Evolutionary conservation across 495 filamentous ascomycete genomes (phyloP), one percentile per base, ranked within the genome.

Genomic region (Penicillium odoratum): DNA sequence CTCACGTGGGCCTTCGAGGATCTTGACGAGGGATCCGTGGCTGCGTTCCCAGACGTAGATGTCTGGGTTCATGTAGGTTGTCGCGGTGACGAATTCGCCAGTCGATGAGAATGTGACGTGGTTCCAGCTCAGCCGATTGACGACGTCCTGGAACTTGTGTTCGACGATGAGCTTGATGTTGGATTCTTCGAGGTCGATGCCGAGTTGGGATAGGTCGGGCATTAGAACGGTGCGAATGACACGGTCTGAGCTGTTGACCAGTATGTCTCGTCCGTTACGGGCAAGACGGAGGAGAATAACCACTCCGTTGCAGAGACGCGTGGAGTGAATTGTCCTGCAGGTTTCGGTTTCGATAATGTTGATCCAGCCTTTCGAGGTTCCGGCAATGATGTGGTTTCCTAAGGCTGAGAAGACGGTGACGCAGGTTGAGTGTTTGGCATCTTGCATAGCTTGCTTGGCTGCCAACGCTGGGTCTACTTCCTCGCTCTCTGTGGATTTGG

Each of bases 21-120:
- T 98, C 72, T 95, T 93, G 48, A 96, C 92, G 18, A 99, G 75
- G 60, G 89, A 93, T n/a, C 93, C 94, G 67, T 92, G 88, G 50
- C 85, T 88, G 48, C 94, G 85, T 74, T 99, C 94, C 94, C 94
- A 99, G 46, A 99, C 91, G 72, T 98, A 98, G 58, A 99, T 89
- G 68, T 98, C 93, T 54, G 96, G 91, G 68, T 97, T 98, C 79
- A 96, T 97, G 70, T 88, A 95, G 1, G 94, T 97, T 26, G 89
- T 92, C 16, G 95, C 95, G 8, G 90, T 89, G 42, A 98, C 88
- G 43, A 78, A 78, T 69, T 98, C 94, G 34, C 94, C 93, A 0
- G 89, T 92, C 0, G 91, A 87, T 58, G 90, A 94, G 70, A 99
- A 97, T 0, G 92, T 85, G 31, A 95, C 92, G 67, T 97, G 90